Evolutionary conservation across 345 rosid species (phyloP).

Genomic region (Eucalyptus sideroxylon): DNA sequence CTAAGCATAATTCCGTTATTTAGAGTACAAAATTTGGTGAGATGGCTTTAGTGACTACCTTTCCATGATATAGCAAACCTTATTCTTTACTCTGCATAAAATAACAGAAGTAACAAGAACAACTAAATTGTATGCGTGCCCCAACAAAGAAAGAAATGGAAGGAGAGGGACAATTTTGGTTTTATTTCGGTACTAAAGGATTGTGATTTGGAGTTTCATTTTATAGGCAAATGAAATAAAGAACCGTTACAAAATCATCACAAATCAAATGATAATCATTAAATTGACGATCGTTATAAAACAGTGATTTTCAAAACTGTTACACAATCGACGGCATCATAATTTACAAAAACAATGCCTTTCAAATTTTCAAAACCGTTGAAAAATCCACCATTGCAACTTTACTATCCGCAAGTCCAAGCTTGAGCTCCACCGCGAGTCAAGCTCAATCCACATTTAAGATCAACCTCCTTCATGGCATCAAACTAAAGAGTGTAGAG

Average conservation of each 20-base stretch:
- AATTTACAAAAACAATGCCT: neutral
- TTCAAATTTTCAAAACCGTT: accelerated
- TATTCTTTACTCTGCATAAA: neutral
- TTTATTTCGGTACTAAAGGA: neutral
- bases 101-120: too few species aligned
- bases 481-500: neutral
- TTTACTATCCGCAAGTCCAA: accelerated
- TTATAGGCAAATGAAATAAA: neutral
- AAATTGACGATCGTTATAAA: accelerated
- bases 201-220: neutral
- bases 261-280: too few species aligned
- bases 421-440: accelerated
- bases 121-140: neutral
- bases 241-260: neutral
- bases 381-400: too few species aligned
- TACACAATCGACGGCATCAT: neutral
- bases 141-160: neutral
- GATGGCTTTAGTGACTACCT: too few species aligned
- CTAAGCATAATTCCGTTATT: too few species aligned
- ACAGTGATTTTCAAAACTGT: neutral
- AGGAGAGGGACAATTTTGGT: neutral
- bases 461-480: accelerated
- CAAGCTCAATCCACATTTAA: neutral
- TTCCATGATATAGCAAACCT: neutral
- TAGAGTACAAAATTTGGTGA: too few species aligned